Percentiles rank a stretch among this genome's conserved stretches.
These are phyloP conservation scores for Ceratocystis smalleyi DNA, from an alignment of 2,329 filamentous ascomycete genomes.

Conservation along the genomic window DNA sequence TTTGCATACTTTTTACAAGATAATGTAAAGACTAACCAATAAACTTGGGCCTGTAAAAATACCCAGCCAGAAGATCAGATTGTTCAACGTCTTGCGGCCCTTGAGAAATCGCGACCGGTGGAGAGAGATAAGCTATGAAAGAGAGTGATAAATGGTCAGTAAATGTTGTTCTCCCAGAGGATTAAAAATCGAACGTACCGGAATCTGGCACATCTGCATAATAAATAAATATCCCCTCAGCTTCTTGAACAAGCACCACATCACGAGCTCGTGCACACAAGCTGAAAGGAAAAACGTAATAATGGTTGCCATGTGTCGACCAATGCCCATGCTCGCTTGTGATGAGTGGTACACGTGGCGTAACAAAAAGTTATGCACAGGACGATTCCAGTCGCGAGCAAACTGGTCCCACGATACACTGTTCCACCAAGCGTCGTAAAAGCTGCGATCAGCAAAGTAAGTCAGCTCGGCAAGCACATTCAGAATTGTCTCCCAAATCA, in stretches of 20 bases:
- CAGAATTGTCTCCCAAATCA: conserved; percentile 63
- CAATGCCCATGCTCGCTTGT: conserved; percentile 56
- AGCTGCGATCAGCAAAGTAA: conserved; percentile 59
- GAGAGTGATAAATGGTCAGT: background rate
- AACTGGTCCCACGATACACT: conserved; percentile 58
- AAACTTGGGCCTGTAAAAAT: conserved; percentile 63
- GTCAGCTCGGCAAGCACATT: conserved; percentile 66
- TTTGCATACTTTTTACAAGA: conserved; percentile 27
- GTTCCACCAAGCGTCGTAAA: conserved; percentile 53
- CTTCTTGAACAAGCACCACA: conserved; percentile 70
- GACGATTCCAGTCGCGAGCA: conserved; percentile 62
- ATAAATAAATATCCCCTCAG: conserved; percentile 56
- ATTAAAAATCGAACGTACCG: conserved; percentile 27
- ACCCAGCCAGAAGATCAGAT: conserved; percentile 63
- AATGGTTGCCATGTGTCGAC: conserved; percentile 55
- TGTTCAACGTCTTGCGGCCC: conserved; percentile 47
- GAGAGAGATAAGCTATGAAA: conserved; percentile 41
- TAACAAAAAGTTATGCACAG: conserved; percentile 62
- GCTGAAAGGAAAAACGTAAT: conserved; percentile 61
- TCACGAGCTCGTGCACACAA: conserved; percentile 58
- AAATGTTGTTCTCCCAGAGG: background rate
- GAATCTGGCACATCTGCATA: conserved; percentile 61
- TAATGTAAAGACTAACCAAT: conserved; percentile 44
- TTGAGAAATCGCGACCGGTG: conserved; percentile 52
- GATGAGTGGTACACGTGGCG: conserved; percentile 66